phyloP scores from a whole-genome alignment of 768 basidiomycete species.

The Pseudohyphozyma bogoriensis region DNA sequence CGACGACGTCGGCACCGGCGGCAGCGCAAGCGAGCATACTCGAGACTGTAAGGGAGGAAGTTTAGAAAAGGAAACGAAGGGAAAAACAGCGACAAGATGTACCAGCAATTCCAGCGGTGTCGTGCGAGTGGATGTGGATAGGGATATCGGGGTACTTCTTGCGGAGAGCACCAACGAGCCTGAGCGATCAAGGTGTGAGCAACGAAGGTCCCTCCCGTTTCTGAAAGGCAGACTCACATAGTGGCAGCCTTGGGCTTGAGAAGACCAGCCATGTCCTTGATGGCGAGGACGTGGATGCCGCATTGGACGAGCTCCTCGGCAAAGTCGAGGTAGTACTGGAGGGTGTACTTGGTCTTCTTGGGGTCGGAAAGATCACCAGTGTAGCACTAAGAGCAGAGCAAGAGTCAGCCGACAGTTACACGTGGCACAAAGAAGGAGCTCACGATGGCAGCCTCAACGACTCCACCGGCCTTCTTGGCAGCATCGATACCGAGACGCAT shows the following conservation, averaged over 20 bases:
- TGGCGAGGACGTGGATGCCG: slow-evolving; percentile 90
- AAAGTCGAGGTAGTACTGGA: slow-evolving; percentile 95
- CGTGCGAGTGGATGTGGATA: slow-evolving; percentile 98
- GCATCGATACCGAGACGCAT: slow-evolving; percentile 98
- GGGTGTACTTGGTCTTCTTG: slow-evolving; percentile 91
- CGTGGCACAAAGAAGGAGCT: slow-evolving; percentile 46
- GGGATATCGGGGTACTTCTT: slow-evolving; percentile 94
- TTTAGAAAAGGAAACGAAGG: too few species aligned
- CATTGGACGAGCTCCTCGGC: slow-evolving; percentile 59
- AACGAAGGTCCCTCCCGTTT: too few species aligned
- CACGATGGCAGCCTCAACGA: slow-evolving; percentile 61
- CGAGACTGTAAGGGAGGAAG: too few species aligned
- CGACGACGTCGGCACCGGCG: slow-evolving; percentile 96
- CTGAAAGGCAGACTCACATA: slow-evolving; percentile 65
- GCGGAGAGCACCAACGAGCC: slow-evolving; percentile 86
- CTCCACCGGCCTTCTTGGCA: slow-evolving; percentile 98
- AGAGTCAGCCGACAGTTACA: not conserved
- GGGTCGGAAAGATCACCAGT: slow-evolving; percentile 92
- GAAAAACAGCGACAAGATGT: too few species aligned
- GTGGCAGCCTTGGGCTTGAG: slow-evolving; percentile 90
- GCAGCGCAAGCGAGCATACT: slow-evolving; percentile 92
- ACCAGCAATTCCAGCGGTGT: slow-evolving; percentile 99
- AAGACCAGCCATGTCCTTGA: slow-evolving; percentile 76
- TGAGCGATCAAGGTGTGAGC: slow-evolving; percentile 34
- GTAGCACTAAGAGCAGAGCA: slow-evolving; percentile 55